Evolutionary conservation across 345 rosid species (phyloP).

Genomic region (Moringa oleifera): DNA sequence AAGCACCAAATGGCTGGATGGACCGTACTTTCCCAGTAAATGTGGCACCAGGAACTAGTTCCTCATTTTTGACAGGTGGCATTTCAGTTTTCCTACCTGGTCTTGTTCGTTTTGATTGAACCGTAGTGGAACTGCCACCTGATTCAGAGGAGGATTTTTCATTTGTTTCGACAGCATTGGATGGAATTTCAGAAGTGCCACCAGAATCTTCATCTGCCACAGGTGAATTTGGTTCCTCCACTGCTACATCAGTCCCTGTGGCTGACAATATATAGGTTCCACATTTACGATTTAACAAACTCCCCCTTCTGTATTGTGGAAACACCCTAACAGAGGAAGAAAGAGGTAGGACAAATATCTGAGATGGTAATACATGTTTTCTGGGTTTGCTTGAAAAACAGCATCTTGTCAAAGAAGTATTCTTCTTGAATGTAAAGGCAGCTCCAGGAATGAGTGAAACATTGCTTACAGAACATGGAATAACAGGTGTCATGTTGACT

Average conservation of each 20-base stretch:
- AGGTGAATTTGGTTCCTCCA: slow-evolving; percentile 51
- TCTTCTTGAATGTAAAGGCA: slow-evolving; percentile 37
- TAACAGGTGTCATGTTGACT: slow-evolving; percentile 46
- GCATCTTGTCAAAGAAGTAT: slow-evolving; percentile 35
- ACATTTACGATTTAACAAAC: slow-evolving; percentile 32
- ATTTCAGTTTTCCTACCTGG: slow-evolving; percentile 65
- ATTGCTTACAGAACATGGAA: slow-evolving; percentile 55
- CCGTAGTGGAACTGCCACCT: slow-evolving; percentile 17
- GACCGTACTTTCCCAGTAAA: slow-evolving; percentile 90
- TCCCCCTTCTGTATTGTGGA: slow-evolving; percentile 35
- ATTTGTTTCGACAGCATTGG: slow-evolving; percentile 27
- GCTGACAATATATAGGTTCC: slow-evolving; percentile 31
- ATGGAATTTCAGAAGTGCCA: slow-evolving; percentile 28
- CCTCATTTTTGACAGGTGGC: slow-evolving; percentile 82
- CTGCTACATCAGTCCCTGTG: slow-evolving; percentile 59
- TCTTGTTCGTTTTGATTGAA: slow-evolving; percentile 42
- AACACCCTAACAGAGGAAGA: slow-evolving; percentile 44
- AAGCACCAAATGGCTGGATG: slow-evolving; percentile 92
- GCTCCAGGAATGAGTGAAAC: slow-evolving; percentile 52
- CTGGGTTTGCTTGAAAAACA: slow-evolving; percentile 41
- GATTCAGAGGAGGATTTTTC: slow-evolving; percentile 31
- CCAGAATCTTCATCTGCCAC: slow-evolving; percentile 33
- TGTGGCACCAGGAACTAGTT: slow-evolving; percentile 63
- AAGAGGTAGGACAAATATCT: slow-evolving; percentile 39
- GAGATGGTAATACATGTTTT: slow-evolving; percentile 22